phyloP scores from a whole-genome alignment of 768 basidiomycete genomes.

The Phallus indusiatus region DNA sequence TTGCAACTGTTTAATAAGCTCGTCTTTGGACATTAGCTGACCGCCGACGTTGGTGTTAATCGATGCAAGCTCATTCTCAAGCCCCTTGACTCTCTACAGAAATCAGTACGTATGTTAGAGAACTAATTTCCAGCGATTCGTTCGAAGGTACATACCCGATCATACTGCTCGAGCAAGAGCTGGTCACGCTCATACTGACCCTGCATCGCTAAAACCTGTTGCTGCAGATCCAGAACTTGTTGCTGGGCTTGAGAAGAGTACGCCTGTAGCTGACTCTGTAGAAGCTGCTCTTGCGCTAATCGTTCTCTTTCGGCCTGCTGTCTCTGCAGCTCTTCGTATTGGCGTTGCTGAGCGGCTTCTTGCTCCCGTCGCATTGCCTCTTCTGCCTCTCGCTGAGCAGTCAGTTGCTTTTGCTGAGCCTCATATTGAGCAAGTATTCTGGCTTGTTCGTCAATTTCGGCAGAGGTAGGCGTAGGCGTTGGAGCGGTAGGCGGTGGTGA shows the following conservation, averaged over 20 bases:
- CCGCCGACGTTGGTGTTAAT: conserved; percentile 69
- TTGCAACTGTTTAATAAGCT: conserved; percentile 89
- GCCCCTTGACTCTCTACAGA: conserved; percentile 81
- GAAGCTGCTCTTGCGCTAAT: conserved; percentile 78
- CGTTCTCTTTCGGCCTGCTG: conserved; percentile 85
- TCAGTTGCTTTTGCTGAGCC: conserved; percentile 85
- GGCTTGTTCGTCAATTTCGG: conserved; percentile 79
- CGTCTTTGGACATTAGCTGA: conserved; percentile 88
- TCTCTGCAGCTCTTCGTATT: conserved; percentile 83
- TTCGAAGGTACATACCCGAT: conserved; percentile 51
- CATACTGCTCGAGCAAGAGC: conserved; percentile 95
- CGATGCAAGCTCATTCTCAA: conserved; percentile 80
- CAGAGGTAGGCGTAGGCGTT: conserved; percentile 59
- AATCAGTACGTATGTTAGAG: conserved; percentile 5
- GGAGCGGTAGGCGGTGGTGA: conserved; percentile 60
- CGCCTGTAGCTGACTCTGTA: conserved; percentile 76
- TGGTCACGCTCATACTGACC: conserved; percentile 98
- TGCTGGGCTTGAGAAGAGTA: conserved; percentile 69
- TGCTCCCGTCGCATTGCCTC: conserved; percentile 70
- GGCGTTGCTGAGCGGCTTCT: conserved; percentile 71
- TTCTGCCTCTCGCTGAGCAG: conserved; percentile 71
- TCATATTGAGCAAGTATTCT: conserved; percentile 95
- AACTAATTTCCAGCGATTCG: neutral
- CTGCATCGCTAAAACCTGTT: conserved; percentile 84
- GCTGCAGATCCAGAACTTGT: conserved; percentile 74